These are phyloP conservation scores for Aspergillus brasiliensis DNA, from an alignment of 2,329 filamentous ascomycete genomes.

Conservation along the genomic window DNA sequence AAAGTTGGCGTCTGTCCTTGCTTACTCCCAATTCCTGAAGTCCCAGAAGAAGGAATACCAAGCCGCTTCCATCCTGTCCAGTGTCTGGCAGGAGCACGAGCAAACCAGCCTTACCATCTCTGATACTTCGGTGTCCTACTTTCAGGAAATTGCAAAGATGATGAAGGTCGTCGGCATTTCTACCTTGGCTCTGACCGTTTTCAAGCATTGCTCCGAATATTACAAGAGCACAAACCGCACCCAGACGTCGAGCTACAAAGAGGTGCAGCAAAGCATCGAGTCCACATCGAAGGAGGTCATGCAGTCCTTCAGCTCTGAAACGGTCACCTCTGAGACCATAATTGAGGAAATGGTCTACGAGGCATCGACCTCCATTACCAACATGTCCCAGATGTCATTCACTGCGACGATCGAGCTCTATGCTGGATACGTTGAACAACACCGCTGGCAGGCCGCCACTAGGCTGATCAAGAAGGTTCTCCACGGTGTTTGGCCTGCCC, in stretches of 20 bases:
- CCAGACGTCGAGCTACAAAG: constrained; percentile 38
- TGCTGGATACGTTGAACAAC: constrained; percentile 48
- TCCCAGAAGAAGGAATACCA: constrained; percentile 49
- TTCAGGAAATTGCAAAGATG: constrained; percentile 46
- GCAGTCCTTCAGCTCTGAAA: constrained; percentile 35
- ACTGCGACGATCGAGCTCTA: constrained; percentile 45
- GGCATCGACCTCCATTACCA: constrained; percentile 41
- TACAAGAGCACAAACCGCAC: constrained; percentile 44
- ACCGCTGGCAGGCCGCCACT: constrained; percentile 52
- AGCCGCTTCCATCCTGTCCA: constrained; percentile 48
- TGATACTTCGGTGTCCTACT: constrained; percentile 40
- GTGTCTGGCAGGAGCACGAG: constrained; percentile 54
- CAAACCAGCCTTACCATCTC: constrained; percentile 47
- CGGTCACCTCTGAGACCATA: constrained; percentile 44
- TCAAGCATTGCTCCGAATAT: constrained; percentile 47
- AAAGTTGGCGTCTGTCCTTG: constrained; percentile 50
- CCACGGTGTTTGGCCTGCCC: constrained; percentile 49
- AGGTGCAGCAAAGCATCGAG: constrained; percentile 49
- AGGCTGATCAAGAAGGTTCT: constrained; percentile 50
- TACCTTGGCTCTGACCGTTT: constrained; percentile 50
- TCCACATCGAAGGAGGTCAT: constrained; percentile 48
- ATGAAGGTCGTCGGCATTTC: constrained; percentile 52
- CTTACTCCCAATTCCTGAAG: constrained; percentile 52
- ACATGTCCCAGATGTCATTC: constrained; percentile 45
- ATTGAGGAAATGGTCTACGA: constrained; percentile 50